Evolutionary conservation across 2,329 filamentous ascomycete species (phyloP).

Genomic region (Metarhizium humberi): DNA sequence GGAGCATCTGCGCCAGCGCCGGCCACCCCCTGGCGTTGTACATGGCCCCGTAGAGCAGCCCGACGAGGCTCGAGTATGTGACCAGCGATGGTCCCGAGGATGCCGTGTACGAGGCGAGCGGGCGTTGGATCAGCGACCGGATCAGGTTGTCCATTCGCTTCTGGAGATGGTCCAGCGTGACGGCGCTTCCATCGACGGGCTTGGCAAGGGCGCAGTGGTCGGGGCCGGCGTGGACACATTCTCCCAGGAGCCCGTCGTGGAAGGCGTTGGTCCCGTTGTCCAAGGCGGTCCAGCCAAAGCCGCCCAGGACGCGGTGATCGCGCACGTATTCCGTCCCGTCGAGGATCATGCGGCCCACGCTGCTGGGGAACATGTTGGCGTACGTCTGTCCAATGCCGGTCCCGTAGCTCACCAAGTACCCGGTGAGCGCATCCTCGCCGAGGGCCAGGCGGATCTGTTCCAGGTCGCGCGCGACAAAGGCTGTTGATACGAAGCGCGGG

Average conservation of each 20-base stretch:
- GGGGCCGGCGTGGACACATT: slow-evolving; percentile 38
- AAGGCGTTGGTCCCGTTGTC: slow-evolving; percentile 40
- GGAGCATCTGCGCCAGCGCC: slow-evolving; percentile 29
- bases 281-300: slow-evolving; percentile 36
- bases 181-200: slow-evolving; percentile 14
- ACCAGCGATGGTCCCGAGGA: slow-evolving; percentile 32
- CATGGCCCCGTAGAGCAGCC: slow-evolving; percentile 29
- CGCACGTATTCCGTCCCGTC: slow-evolving; percentile 39
- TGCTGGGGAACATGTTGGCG: slow-evolving; percentile 38
- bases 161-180: slow-evolving; percentile 27
- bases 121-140: slow-evolving; percentile 25
- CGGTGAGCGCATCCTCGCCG: slow-evolving; percentile 36
- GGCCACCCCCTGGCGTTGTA: slow-evolving; percentile 36
- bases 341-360: slow-evolving; percentile 37
- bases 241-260: slow-evolving; percentile 40
- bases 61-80: slow-evolving; percentile 34
- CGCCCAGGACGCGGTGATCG: slow-evolving; percentile 34
- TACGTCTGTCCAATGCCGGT: slow-evolving; percentile 44
- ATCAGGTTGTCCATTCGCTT: slow-evolving; percentile 30
- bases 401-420: slow-evolving; percentile 41
- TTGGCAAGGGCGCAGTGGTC: slow-evolving; percentile 34
- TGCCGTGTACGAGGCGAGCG: slow-evolving; percentile 27
- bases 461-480: slow-evolving; percentile 37
- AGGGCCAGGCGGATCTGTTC: slow-evolving; percentile 38
- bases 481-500: slow-evolving; percentile 35